Percentiles rank a stretch among this genome's conserved stretches.
Evolutionary conservation across 2,329 filamentous ascomycete species (phyloP).

Genomic region (Colletotrichum lindemuthianum): DNA sequence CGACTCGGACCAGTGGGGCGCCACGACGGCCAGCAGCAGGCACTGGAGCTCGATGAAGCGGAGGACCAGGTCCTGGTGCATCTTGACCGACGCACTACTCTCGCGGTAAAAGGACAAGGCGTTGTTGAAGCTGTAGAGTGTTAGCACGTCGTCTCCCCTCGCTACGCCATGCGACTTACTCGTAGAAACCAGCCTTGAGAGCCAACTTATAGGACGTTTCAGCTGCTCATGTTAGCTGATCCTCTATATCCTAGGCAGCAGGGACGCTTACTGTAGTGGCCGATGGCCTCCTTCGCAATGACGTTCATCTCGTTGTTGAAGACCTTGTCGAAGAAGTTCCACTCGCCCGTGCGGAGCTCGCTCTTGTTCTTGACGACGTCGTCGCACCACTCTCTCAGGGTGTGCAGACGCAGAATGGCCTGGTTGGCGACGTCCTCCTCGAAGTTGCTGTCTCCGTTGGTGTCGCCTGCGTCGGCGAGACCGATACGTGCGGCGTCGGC

Average conservation of each 20-base stretch:
- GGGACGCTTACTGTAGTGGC: conserved; percentile 68
- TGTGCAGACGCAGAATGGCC: conserved; percentile 85
- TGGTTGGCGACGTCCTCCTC: conserved; percentile 95
- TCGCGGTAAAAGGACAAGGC: conserved; percentile 93
- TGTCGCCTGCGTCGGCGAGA: conserved; percentile 93
- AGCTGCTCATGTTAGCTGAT: conserved; percentile 8
- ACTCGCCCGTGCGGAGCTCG: conserved; percentile 78
- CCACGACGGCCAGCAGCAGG: conserved; percentile 82
- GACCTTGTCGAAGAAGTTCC: conserved; percentile 86
- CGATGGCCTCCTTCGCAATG: conserved; percentile 79
- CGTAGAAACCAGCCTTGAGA: conserved; percentile 88
- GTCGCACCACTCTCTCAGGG: conserved; percentile 82
- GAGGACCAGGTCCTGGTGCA: conserved; percentile 83
- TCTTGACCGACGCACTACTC: conserved; percentile 80
- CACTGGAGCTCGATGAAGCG: conserved; percentile 90
- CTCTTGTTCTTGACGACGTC: conserved; percentile 78
- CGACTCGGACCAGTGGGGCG: conserved; percentile 94
- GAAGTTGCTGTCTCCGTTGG: conserved; percentile 95
- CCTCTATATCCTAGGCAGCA: not conserved
- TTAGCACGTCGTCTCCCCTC: not conserved
- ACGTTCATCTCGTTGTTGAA: conserved; percentile 95
- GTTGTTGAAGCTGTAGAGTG: conserved; percentile 67
- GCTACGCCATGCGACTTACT: conserved; percentile 51
- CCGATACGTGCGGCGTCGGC: conserved; percentile 92
- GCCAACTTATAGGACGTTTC: conserved; percentile 68